Base-by-base conservation (phyloP, 257 asterid genomes). In the Solanum neorickii region DNA sequence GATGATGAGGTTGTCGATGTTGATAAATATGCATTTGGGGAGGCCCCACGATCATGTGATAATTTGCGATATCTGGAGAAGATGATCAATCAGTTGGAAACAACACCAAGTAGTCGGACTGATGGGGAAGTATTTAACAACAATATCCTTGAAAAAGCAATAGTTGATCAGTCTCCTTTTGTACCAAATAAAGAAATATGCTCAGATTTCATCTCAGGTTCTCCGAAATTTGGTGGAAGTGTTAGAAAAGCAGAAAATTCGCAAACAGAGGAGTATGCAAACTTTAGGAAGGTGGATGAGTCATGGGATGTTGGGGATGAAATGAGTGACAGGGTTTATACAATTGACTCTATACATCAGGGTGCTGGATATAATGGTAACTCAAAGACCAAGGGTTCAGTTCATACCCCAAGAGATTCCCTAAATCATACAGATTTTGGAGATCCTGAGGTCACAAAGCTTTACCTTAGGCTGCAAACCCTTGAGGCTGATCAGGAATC, bases 401-500 rank as follows among this genome's bases (percentile, higher is more conserved):
- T 88, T 80, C 93, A 87, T 89, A 83, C 91, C 87, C 95, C 97
- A 37, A 90, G 86, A 89, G 93, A 89, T 60, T 88, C 94, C 7
- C 83, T 88, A 29, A 84, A 89, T 74, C 89, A 88, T 84, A 89
- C 92, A 18, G 90, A 89, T 88, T 86, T 86, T 85, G 92, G 88
- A 86, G 98, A 95, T 88, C 90, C 95, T 47, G 98, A 94, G 86
- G 89, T 97, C 88, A 95, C 92, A 89, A 95, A 95, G 95, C 91
- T 97, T 89, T 94, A 97, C 89, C 93, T 91, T 35, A 94, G 98
- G 93, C 94, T 95, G 91, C 99, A 94, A 66, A 95, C 98, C 66
- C 98, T 97, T 85, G 99, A 97, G 93, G 99, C 98, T 88, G 99
- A 97, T 89, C 93, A 98, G 90, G 98, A 97, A 92, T 94, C 97